These are phyloP conservation scores for Vigna hirtella DNA, from an alignment of 306 rosid species.

Conservation along the genomic window DNA sequence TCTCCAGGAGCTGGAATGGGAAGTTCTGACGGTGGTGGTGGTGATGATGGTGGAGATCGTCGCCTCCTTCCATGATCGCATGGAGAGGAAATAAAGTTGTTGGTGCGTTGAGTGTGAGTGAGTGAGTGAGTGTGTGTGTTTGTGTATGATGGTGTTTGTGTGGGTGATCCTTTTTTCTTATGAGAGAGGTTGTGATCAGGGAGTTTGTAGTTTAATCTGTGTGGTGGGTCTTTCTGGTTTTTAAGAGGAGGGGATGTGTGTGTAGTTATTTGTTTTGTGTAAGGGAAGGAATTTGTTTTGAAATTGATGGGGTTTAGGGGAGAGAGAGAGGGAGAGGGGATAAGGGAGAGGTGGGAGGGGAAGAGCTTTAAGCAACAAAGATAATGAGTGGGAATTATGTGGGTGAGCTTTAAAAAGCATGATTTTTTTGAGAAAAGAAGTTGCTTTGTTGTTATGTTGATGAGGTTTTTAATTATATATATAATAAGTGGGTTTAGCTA, in stretches of 20 bases:
- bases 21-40: slow-evolving; percentile 72
- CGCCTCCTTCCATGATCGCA: slow-evolving; percentile 93
- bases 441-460: slow-evolving; percentile 55
- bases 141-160: neutral
- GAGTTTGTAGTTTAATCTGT: slow-evolving; percentile 46
- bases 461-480: slow-evolving; percentile 30
- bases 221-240: slow-evolving; percentile 51
- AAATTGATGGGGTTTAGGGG: slow-evolving; percentile 47
- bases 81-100: slow-evolving; percentile 32
- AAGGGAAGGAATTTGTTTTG: slow-evolving; percentile 46
- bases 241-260: slow-evolving; percentile 27
- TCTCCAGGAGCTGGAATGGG: slow-evolving; percentile 89
- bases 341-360: slow-evolving; percentile 40
- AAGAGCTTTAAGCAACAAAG: slow-evolving; percentile 85
- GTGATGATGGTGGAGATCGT: slow-evolving; percentile 62
- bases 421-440: slow-evolving; percentile 49
- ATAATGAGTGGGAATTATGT: slow-evolving; percentile 93
- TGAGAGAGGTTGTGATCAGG: slow-evolving; percentile 45
- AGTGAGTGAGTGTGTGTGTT: neutral
- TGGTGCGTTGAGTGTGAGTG: neutral
- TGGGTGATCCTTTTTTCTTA: neutral
- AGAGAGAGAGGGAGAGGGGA: slow-evolving; percentile 26
- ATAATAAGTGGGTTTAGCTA: too few species aligned
- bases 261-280: slow-evolving; percentile 18
- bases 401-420: slow-evolving; percentile 80